phyloP scores from a whole-genome alignment of 1,284 basidiomycete genomes.

The Afroboletus lepidellus region DNA sequence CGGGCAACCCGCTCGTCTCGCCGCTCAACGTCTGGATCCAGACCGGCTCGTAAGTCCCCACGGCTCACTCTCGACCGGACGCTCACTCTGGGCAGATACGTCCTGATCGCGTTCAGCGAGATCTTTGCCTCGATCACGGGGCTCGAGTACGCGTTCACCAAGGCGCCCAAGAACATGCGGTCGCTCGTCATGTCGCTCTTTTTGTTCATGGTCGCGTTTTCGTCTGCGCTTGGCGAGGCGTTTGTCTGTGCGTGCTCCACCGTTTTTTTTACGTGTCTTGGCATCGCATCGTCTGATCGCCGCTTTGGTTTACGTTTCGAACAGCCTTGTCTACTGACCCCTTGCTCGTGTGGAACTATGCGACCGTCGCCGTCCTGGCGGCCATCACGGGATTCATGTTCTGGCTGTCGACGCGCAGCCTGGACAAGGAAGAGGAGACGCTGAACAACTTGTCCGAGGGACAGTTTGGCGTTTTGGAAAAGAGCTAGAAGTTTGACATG shows the following conservation, averaged over 20 bases:
- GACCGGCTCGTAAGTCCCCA: slow-evolving; percentile 47
- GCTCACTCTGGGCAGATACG: slow-evolving; percentile 39
- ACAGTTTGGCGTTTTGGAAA: slow-evolving; percentile 28
- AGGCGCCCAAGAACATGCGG: slow-evolving; percentile 80
- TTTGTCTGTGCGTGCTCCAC: slow-evolving; percentile 54
- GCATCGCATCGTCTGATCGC: slow-evolving; percentile 32
- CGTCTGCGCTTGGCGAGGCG: slow-evolving; percentile 67
- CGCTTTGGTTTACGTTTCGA: slow-evolving; percentile 30
- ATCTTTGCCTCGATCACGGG: slow-evolving; percentile 87
- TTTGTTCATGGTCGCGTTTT: slow-evolving; percentile 68
- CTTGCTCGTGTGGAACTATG: slow-evolving; percentile 56
- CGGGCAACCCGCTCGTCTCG: slow-evolving; percentile 42
- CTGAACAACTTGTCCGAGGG: slow-evolving; percentile 52
- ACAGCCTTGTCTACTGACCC: slow-evolving; percentile 51
- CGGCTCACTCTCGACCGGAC: background rate
- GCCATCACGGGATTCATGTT: slow-evolving; percentile 46
- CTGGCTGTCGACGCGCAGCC: slow-evolving; percentile 58
- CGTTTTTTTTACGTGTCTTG: background rate
- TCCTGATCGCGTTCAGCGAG: slow-evolving; percentile 70
- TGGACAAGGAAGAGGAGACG: slow-evolving; percentile 63
- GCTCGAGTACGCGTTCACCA: slow-evolving; percentile 88
- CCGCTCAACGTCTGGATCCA: slow-evolving; percentile 79
- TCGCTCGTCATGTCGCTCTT: slow-evolving; percentile 74
- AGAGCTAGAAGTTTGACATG: background rate
- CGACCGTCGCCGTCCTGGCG: slow-evolving; percentile 44